Evolutionary conservation across 2,329 filamentous ascomycete species (phyloP).

Genomic region (Pyricularia pennisetigena): DNA sequence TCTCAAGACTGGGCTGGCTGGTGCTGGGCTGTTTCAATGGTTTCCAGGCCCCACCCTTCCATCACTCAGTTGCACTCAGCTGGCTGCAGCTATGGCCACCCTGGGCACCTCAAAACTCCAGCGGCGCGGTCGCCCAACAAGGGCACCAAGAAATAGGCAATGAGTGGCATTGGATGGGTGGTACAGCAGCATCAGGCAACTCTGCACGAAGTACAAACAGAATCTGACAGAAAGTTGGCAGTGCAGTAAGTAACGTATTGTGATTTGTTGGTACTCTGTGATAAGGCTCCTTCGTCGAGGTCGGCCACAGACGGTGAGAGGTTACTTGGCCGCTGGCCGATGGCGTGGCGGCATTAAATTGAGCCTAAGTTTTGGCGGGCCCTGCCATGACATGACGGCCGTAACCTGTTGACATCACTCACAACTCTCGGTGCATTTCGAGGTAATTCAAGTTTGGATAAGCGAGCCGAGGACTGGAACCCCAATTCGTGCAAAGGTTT

Average conservation of each 20-base stretch:
- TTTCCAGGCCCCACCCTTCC: not conserved
- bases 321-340: not conserved
- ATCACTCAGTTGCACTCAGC: not conserved
- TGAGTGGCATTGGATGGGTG: not conserved
- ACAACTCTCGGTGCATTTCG: not conserved
- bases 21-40: not conserved
- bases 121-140: not conserved
- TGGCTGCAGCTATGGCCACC: not conserved
- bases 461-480: not conserved
- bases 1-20: not conserved
- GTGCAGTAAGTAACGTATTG: not conserved
- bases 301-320: not conserved
- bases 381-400: not conserved
- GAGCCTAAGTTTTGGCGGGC: not conserved
- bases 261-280: not conserved
- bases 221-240: not conserved
- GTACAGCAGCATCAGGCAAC: not conserved
- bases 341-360: not conserved
- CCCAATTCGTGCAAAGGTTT: not conserved
- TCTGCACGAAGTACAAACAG: not conserved
- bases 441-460: not conserved
- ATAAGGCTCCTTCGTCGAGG: not conserved
- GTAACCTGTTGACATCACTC: not conserved
- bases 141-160: not conserved
- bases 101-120: not conserved